A percentile compares a stretch with the other conserved stretches of the same genome.
These are phyloP conservation scores for Brassica nigra DNA, from an alignment of 345 rosid genomes.

Conservation along the genomic window DNA sequence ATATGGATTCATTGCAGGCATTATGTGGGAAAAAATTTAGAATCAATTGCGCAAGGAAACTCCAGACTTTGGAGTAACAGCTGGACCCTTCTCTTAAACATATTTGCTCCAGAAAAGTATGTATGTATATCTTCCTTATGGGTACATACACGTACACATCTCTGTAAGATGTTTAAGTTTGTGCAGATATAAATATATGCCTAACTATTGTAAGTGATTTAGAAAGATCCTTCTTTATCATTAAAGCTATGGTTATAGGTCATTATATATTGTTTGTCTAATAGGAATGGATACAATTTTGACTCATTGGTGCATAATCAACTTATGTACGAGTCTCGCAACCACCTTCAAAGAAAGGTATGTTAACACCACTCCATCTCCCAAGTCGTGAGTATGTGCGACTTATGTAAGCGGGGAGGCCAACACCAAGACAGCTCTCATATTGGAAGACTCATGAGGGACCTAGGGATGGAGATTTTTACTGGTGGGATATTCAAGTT, in stretches of 20 bases:
- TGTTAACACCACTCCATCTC: not conserved
- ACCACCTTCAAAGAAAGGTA: constrained; percentile 78
- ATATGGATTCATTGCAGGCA: constrained; percentile 49
- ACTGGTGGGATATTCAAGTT: not conserved
- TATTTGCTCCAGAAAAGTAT: constrained; percentile 70
- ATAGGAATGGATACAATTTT: not conserved
- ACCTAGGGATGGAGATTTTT: not conserved
- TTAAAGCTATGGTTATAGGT: not conserved
- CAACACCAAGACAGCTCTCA: not conserved
- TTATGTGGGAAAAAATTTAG: constrained; percentile 77
- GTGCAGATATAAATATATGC: not conserved
- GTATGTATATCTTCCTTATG: not conserved
- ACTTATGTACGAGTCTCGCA: constrained; percentile 73
- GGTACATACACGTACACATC: no score
- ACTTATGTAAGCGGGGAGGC: not conserved
- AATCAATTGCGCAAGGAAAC: constrained; percentile 61
- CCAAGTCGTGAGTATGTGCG: not conserved
- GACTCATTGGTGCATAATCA: constrained; percentile 57
- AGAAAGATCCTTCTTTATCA: not conserved
- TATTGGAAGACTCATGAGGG: not conserved
- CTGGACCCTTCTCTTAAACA: constrained; percentile 79
- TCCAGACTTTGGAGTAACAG: constrained; percentile 85
- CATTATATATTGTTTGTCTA: not conserved
- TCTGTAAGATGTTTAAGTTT: not conserved
- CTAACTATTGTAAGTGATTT: not conserved